These are phyloP conservation scores for Candida neerlandica DNA, from an alignment of 1,139 yeast species.

Conservation along the genomic window DNA sequence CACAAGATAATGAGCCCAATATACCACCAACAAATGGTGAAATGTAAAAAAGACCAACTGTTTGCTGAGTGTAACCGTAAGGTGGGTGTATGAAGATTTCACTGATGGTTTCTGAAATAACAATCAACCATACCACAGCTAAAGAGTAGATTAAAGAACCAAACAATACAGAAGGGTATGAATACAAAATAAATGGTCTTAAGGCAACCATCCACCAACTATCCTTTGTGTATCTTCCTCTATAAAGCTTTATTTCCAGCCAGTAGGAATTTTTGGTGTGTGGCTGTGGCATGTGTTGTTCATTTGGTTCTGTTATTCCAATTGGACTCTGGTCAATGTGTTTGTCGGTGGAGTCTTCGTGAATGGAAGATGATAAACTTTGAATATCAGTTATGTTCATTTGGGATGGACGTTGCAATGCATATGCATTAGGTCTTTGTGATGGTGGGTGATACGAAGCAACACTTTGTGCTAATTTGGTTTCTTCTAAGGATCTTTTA, in stretches of 20 bases:
- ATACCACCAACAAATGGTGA: slow-evolving; percentile 64
- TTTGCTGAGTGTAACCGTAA: slow-evolving; percentile 48
- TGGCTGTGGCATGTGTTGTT: slow-evolving; percentile 4
- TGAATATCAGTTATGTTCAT: slow-evolving; percentile 22
- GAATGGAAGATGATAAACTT: slow-evolving; percentile 24
- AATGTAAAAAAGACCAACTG: slow-evolving; percentile 59
- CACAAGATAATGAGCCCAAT: slow-evolving; percentile 58
- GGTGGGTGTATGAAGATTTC: slow-evolving; percentile 49
- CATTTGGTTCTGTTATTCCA: slow-evolving; percentile 20
- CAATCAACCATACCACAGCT: slow-evolving; percentile 66
- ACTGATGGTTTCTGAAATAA: slow-evolving; percentile 59
- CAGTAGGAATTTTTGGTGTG: slow-evolving; percentile 20
- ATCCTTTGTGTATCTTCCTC: slow-evolving; percentile 53
- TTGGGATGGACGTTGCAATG: slow-evolving; percentile 23
- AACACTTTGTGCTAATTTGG: slow-evolving; percentile 51
- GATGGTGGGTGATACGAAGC: slow-evolving; percentile 28
- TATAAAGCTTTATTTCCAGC: slow-evolving; percentile 26
- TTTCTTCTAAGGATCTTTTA: slow-evolving; percentile 51
- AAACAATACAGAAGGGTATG: slow-evolving; percentile 57
- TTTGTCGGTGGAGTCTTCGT: slow-evolving; percentile 13
- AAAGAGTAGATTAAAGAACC: slow-evolving; percentile 56
- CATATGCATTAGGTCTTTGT: slow-evolving; percentile 39
- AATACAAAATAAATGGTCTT: slow-evolving; percentile 55
- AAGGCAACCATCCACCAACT: slow-evolving; percentile 61
- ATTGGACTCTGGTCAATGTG: slow-evolving; percentile 18